phyloP scores from a whole-genome alignment of 2,329 filamentous ascomycete genomes.

The Coleophoma eucalyptorum region DNA sequence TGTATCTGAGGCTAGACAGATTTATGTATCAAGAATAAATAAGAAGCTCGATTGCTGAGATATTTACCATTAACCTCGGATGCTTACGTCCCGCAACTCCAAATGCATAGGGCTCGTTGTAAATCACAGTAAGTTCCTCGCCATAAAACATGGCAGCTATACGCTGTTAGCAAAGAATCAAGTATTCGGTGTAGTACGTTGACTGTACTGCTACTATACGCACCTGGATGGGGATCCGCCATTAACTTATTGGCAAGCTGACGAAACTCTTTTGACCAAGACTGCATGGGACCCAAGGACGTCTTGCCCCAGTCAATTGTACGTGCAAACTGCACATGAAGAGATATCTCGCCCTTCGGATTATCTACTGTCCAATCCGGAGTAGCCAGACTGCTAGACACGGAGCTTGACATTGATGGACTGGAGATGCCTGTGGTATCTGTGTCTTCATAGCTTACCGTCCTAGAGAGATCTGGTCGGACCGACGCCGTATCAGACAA shows the following conservation, averaged over 20 bases:
- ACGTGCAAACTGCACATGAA: slow-evolving; percentile 69
- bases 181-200: too few species aligned
- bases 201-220: too few species aligned
- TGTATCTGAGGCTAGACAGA: too few species aligned
- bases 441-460: background rate
- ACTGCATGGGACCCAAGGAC: slow-evolving; percentile 67
- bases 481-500: background rate
- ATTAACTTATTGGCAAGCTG: slow-evolving; percentile 78
- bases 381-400: background rate
- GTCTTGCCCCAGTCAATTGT: slow-evolving; percentile 71
- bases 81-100: slow-evolving; percentile 75
- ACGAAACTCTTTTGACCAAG: slow-evolving; percentile 68
- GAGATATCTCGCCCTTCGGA: slow-evolving; percentile 54
- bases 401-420: background rate
- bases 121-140: slow-evolving; percentile 59
- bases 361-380: slow-evolving; percentile 79
- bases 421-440: too few species aligned
- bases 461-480: background rate
- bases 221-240: slow-evolving; percentile 64
- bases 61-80: slow-evolving; percentile 58
- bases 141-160: slow-evolving; percentile 73
- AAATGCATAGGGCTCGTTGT: slow-evolving; percentile 67
- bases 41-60: too few species aligned
- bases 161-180: too few species aligned
- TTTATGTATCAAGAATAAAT: too few species aligned